phyloP scores from a whole-genome alignment of 139 green algal species.

The Coelastrella sp. region DNA sequence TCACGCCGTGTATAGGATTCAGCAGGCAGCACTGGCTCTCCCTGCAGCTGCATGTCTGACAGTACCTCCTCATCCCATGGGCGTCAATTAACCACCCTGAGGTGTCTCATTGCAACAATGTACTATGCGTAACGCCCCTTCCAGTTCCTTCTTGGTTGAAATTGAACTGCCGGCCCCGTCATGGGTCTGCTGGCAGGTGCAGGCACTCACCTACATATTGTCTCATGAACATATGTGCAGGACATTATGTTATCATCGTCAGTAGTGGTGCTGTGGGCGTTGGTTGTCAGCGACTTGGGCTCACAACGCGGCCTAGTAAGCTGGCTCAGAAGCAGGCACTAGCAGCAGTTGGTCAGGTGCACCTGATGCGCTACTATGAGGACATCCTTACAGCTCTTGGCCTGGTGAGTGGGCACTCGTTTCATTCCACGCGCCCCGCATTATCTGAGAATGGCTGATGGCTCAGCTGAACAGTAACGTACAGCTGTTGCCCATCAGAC shows the following conservation, averaged over 20 bases:
- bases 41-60: too few relatives aligned
- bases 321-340: conserved; percentile 90
- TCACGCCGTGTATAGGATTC: background rate
- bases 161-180: too few relatives aligned
- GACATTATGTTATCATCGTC: conserved; percentile 90
- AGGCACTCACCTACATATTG: too few relatives aligned
- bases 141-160: too few relatives aligned
- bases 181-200: too few relatives aligned
- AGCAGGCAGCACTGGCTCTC: too few relatives aligned
- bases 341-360: conserved; percentile 86
- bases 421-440: background rate
- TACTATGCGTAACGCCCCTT: too few relatives aligned
- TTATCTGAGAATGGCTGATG: background rate
- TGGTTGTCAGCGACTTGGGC: conserved; percentile 83
- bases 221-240: conserved; percentile 55
- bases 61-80: too few relatives aligned
- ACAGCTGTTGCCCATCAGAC: too few relatives aligned
- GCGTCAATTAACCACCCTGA: too few relatives aligned
- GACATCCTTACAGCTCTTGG: conserved; percentile 88
- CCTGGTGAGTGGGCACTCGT: conserved; percentile 64
- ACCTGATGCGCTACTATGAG: conserved; percentile 96
- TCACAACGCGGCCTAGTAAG: conserved; percentile 69
- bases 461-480: too few relatives aligned
- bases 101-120: too few relatives aligned
- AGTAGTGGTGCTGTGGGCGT: conserved; percentile 91